Conservation (phyloP, 2,329 filamentous ascomycete genomes). For the Fusarium fujikuroi region DNA sequence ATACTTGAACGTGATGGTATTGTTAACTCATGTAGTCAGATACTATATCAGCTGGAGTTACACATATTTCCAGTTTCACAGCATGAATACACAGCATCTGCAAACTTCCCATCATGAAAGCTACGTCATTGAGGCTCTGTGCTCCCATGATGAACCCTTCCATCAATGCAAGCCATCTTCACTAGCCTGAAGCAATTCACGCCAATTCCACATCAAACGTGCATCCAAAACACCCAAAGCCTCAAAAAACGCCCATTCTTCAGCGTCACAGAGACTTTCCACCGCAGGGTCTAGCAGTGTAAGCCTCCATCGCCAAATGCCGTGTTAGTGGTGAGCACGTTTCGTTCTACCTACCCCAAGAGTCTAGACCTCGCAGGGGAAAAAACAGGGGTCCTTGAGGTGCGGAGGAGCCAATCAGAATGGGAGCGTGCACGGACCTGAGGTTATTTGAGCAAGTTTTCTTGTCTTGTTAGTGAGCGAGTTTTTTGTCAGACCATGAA, state of each 20-base stretch:
- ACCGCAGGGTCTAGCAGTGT: neutral
- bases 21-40: neutral
- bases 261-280: neutral
- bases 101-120: conserved; percentile 21
- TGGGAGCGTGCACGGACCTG: conserved; percentile 37
- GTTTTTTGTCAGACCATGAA: conserved; percentile 8
- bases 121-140: conserved; percentile 39
- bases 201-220: neutral
- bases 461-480: conserved; percentile 25
- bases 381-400: conserved; percentile 30
- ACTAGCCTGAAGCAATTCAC: neutral
- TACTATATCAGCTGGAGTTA: neutral
- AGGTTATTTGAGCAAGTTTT: conserved; percentile 56
- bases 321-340: conserved; percentile 20
- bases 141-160: conserved; percentile 16
- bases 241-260: neutral
- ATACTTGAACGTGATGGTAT: neutral
- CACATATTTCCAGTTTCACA: neutral
- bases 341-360: conserved; percentile 18
- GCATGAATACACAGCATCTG: neutral
- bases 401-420: conserved; percentile 34
- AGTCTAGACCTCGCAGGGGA: conserved; percentile 5
- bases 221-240: neutral
- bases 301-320: conserved; percentile 14
- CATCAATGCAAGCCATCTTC: neutral